Evolutionary conservation across 257 asterid genomes (phyloP).

Genomic region (Plantago ovata): DNA sequence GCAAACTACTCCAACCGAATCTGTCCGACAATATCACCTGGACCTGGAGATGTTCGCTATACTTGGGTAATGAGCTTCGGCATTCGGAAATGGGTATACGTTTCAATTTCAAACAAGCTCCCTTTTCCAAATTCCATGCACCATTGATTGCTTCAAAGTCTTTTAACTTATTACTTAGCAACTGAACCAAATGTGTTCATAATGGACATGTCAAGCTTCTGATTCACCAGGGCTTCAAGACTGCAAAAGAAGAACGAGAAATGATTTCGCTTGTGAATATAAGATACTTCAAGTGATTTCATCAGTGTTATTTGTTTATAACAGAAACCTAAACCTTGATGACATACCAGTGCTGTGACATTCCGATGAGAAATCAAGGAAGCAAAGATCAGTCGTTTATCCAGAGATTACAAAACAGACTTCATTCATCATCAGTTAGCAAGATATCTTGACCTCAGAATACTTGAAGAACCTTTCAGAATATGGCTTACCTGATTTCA

Average conservation of each 20-base stretch:
- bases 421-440: neutral
- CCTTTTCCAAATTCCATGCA: too few species aligned
- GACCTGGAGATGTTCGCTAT: too few species aligned
- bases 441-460: neutral
- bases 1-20: too few species aligned
- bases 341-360: neutral
- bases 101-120: too few species aligned
- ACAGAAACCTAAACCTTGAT: neutral
- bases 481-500: neutral
- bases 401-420: too few species aligned
- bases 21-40: too few species aligned
- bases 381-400: too few species aligned
- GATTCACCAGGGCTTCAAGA: conserved; percentile 8
- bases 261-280: too few species aligned
- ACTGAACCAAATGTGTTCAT: neutral
- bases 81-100: too few species aligned
- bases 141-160: too few species aligned
- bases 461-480: neutral
- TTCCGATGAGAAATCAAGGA: neutral
- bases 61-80: too few species aligned
- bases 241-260: neutral
- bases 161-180: too few species aligned
- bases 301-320: neutral
- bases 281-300: neutral
- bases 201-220: conserved; percentile 9